A percentile compares a stretch with the other conserved stretches of the same genome.
Evolutionary conservation across 2,329 filamentous ascomycete species (phyloP).

Genomic region (Didymella keratinophila): DNA sequence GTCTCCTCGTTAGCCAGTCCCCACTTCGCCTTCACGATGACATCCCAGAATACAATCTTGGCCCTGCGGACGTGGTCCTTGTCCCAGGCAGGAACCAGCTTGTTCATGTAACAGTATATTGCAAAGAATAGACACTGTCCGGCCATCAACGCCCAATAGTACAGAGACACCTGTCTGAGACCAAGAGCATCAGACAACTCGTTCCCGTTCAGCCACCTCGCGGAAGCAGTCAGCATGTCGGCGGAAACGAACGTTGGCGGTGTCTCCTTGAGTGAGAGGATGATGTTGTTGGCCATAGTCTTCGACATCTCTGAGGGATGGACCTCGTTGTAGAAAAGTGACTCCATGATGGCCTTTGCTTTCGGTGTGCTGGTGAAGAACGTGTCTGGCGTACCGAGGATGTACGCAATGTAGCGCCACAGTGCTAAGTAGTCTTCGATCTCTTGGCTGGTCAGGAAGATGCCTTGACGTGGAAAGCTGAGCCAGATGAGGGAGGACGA

Average conservation of each 20-base stretch:
- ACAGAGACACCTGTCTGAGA: conserved; percentile 63
- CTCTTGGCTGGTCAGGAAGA: conserved; percentile 69
- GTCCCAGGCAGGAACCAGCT: conserved; percentile 59
- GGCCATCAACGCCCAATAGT: conserved; percentile 67
- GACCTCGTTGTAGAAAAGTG: conserved; percentile 71
- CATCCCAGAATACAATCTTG: conserved; percentile 63
- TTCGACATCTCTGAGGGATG: conserved; percentile 68
- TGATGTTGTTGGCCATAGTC: conserved; percentile 77
- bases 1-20: conserved; percentile 69
- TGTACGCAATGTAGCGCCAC: conserved; percentile 76
- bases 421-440: conserved; percentile 74
- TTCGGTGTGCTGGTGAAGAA: conserved; percentile 64
- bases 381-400: conserved; percentile 72
- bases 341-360: conserved; percentile 72
- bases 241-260: conserved; percentile 71
- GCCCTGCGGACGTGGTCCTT: conserved; percentile 60
- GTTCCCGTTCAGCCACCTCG: conserved; percentile 74
- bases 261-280: conserved; percentile 70
- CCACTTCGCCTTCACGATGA: conserved; percentile 69
- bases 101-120: conserved; percentile 61
- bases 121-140: conserved; percentile 74
- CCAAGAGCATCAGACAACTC: conserved; percentile 67
- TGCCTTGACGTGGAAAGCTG: conserved; percentile 75
- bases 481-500: conserved; percentile 72
- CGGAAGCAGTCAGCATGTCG: conserved; percentile 72